Conservation (phyloP, 2,329 filamentous ascomycete genomes). For the Thermothelomyces thermophilus region DNA sequence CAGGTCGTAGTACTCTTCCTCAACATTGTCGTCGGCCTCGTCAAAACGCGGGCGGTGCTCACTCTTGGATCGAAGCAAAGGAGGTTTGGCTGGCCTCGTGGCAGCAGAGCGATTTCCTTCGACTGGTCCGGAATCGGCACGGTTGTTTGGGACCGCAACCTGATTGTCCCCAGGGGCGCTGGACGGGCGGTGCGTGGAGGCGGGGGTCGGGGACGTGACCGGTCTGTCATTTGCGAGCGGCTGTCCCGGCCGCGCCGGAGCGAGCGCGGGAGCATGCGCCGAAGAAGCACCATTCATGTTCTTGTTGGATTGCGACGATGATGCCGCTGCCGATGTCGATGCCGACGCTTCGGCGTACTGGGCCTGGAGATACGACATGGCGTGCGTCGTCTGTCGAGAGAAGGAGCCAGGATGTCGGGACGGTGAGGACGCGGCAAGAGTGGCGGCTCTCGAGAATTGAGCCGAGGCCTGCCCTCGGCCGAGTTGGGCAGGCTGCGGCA, state of each 20-base stretch:
- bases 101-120: conserved; percentile 21
- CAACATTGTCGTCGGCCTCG: conserved; percentile 28
- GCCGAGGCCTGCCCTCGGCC: conserved; percentile 15
- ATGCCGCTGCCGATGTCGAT: conserved; percentile 1
- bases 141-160: conserved; percentile 12
- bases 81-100: conserved; percentile 40
- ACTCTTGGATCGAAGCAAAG: conserved; percentile 51
- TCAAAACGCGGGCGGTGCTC: conserved; percentile 41
- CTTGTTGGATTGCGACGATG: conserved; percentile 2
- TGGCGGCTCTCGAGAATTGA: conserved; percentile 13
- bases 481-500: conserved; percentile 14
- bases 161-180: conserved; percentile 41
- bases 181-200: conserved; percentile 35
- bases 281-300: conserved; percentile 1
- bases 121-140: conserved; percentile 20
- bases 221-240: conserved; percentile 11
- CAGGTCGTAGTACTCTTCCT: conserved; percentile 46
- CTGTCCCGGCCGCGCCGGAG: background rate
- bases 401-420: conserved; percentile 16
- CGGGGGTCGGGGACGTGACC: conserved; percentile 8
- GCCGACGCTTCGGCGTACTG: conserved; percentile 19
- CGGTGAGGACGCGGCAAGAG: conserved; percentile 15
- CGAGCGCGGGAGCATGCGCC: background rate
- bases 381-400: conserved; percentile 16
- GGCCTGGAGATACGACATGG: conserved; percentile 21